Conservation (phyloP, 192 early-diverging fungal species). For the Umbelopsis ramanniana region DNA sequence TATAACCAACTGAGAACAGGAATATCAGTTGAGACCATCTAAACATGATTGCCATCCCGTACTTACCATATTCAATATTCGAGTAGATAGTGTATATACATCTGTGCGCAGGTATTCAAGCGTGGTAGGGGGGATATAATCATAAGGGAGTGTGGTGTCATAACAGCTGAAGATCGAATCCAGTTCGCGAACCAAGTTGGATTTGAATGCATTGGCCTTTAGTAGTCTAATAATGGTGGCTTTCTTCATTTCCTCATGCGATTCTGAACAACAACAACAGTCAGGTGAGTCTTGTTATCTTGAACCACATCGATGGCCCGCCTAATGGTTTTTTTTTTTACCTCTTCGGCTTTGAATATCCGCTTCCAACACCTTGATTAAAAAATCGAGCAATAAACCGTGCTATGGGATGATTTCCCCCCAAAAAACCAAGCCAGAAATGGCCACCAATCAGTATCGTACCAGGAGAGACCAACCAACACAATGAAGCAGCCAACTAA, state of each 20-base stretch:
- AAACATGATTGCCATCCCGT: background rate
- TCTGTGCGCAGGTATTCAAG: background rate
- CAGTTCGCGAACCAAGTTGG: constrained; percentile 6
- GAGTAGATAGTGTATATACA: background rate
- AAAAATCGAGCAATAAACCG: constrained; percentile 6
- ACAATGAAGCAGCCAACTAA: background rate
- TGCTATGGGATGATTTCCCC: background rate
- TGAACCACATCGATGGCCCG: no score
- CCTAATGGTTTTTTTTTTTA: background rate
- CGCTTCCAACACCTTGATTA: background rate
- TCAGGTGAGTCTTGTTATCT: no score
- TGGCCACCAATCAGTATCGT: no score
- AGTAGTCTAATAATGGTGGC: background rate
- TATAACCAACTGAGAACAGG: background rate
- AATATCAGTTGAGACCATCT: no score
- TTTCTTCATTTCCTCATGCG: background rate
- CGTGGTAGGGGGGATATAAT: background rate
- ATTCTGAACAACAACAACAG: background rate
- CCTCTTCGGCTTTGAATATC: background rate
- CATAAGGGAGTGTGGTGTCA: background rate
- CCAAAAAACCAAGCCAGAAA: no score
- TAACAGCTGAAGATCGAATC: constrained; percentile 19
- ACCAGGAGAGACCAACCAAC: no score
- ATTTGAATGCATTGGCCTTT: background rate
- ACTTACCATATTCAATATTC: constrained; percentile 1